Evolutionary conservation across 169 alveolate genomes (phyloP).

Genomic region (Cryptosporidium canis): DNA sequence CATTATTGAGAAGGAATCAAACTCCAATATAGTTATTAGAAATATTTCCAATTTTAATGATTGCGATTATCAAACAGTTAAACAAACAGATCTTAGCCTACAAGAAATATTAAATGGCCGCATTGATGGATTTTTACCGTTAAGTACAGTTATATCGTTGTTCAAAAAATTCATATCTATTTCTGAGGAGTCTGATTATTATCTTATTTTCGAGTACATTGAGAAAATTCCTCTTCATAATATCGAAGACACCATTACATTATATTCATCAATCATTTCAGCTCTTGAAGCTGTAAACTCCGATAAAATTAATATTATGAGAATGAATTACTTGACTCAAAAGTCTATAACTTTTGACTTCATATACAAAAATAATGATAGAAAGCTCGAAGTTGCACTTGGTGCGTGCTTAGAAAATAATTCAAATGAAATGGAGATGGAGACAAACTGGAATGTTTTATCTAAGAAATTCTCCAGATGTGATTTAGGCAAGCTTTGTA

Average conservation of each 20-base stretch:
- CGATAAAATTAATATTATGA: not conserved
- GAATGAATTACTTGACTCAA: constrained; percentile 3
- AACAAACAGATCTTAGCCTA: not conserved
- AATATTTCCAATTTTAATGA: not conserved
- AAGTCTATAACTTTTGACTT: constrained; percentile 28
- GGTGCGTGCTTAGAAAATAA: not conserved
- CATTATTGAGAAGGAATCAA: constrained; percentile 10
- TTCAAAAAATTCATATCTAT: not conserved
- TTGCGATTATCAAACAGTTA: not conserved
- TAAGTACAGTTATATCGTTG: not conserved
- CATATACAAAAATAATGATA: not conserved
- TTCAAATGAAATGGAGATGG: not conserved
- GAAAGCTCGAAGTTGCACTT: not conserved
- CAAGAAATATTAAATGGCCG: not conserved
- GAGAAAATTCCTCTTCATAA: not conserved
- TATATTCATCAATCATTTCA: not conserved
- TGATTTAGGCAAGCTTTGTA: constrained; percentile 25
- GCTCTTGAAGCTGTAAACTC: not conserved
- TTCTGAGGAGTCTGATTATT: constrained; percentile 8
- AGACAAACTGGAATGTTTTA: constrained; percentile 6
- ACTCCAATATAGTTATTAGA: not conserved
- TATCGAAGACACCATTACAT: not conserved
- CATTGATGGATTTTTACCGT: not conserved
- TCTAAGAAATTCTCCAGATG: constrained; percentile 15
- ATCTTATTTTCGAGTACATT: not conserved